Evolutionary conservation across 805 yeast species (phyloP), one percentile per base, ranked within the genome.

Genomic region (Lipomyces mesembrius): DNA sequence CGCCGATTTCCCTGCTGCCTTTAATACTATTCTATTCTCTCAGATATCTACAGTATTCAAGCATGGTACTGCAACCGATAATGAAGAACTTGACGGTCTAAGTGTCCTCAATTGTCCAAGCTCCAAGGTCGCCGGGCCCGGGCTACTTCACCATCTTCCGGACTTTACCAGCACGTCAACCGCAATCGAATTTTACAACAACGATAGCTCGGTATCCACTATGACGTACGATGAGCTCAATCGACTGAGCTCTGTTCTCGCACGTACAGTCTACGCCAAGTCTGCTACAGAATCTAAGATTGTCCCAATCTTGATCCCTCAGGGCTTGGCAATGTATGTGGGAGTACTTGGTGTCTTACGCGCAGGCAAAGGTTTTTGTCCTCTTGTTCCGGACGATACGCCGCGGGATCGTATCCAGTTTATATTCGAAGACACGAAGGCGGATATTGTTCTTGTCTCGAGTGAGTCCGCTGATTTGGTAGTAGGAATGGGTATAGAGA

Each of bases 341-440:
- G 55, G 59, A 6, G 61, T 73, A 11, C 61, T 73, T n/a, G 75
- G 73, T 6, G 60, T 71, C 20, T 57, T 73, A 14, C 64, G 66
- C 7, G 62, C 73, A 25, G 75, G 75, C 11, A 68, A 69, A 32
- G 69, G 73, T 2, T 73, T 68, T 55, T 70, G 73, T 61, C 75
- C 75, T 11, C 51, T 73, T 12, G 52, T 63, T 29, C 61, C 66
- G 1, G 20, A 43, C 8, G 72, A 70, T 35, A 59, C 72, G 6
- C 71, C 73, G 17, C 51, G 46, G 6, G 70, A 62, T 2, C 55
- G 75, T 32, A 58, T 73, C n/a, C 27, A 55, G 49, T 67, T 63
- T 51, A 61, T 73, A 37, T 34, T 65, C 8, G 22, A 53, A 22
- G 74, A 73, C 49, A 57, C 57, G 29, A 53, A 49, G 6, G 72